Evolutionary conservation across 2,329 filamentous ascomycete genomes (phyloP), one percentile per base, ranked within the genome.

Genomic region (Chaetomium globosum): DNA sequence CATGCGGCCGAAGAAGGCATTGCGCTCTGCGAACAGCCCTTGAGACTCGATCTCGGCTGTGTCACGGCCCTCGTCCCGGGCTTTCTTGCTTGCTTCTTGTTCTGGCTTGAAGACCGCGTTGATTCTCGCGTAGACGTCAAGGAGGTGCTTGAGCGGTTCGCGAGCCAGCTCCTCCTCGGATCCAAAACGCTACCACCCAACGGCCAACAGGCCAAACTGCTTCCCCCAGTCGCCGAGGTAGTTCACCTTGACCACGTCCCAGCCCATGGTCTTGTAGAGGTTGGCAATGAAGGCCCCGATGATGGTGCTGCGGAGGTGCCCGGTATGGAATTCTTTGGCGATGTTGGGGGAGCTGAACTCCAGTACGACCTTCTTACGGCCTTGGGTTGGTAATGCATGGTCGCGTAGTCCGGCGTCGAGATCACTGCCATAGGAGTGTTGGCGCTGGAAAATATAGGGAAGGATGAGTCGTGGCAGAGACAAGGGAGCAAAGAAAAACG

Each of bases 221-320:
- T 89, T 90, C 28, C 90, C 90, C 90, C 89, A 93, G 74, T 93
- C 90, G 39, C 90, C 90, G 0, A 93, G 81, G 73, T 92, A 93
- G 77, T 92, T 92, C 79, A 92, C 83, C 28, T 86, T 82, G 53
- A 86, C 76, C 0, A 91, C 88, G 43, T 92, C 85, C 87, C 88
- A 92, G 23, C 89, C 90, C 59, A 86, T 85, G 21, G 77, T 81
- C 71, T 87, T 81, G 74, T 92, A 90, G 2, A 92, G 74, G 71
- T 91, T 91, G 26, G 87, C 81, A 21, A 92, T 77, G 75, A 90
- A 91, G 33, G 87, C 88, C 52, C 89, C 89, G 64, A 92, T 89
- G 69, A 93, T 91, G 59, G 90, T 93, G 73, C 88, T 91, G 71
- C 89, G 83, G 70, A 93, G 80, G 78, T 93, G 89, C 7, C 87